Base-by-base conservation (phyloP, 2,329 filamentous ascomycete species). In the Graphium sp. region DNA sequence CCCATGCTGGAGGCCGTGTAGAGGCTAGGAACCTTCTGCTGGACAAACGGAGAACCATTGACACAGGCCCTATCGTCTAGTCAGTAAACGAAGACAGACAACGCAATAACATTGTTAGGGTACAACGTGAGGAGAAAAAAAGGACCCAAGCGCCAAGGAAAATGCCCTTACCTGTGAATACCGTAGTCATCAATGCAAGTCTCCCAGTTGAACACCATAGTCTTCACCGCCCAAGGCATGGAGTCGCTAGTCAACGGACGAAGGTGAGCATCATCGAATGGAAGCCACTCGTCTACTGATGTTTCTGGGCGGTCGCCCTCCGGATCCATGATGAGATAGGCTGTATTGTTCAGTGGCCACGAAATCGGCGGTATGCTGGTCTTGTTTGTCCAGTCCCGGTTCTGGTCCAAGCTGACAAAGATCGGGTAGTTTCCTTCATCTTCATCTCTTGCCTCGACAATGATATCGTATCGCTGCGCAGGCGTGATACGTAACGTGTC, bases 11-110 rank as follows among this genome's bases (percentile, higher is more conserved):
- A 58, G n/a, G 63, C 76, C 4, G 73, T 74, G 56, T 81, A 84
- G 5, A 85, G 53, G 0, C 73, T 69, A 0, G 78, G 78, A 1
- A 82, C 75, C 41, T 71, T 66, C 29, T 76, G 76, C 6, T 46
- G 35, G n/a, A 76, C 62, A 42, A 79, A 83, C 6, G 74, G 74
- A 24, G 70, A 50, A 37, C 67, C 64, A 48, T 81, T 83, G 48
- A 74, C 57, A 41, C 57, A 68, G 8, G 62, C 60, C 17, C 47
- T 2, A 11, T 16, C 8, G 15, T 15, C 10, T n/a, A 21, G 2
- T 22, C 24, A 9, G 12, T n/a, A 22, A 17, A 10, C 18, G 6
- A 28, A 7, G n/a, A 12, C 18, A 28, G n/a, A 18, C 15, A 7
- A 19, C 7, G 11, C 10, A 14, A 32, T n/a, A n/a, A n/a, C n/a